These are phyloP conservation scores for Saprolegnia parasitica DNA, from an alignment of 352 stramenopile species.

Conservation along the genomic window DNA sequence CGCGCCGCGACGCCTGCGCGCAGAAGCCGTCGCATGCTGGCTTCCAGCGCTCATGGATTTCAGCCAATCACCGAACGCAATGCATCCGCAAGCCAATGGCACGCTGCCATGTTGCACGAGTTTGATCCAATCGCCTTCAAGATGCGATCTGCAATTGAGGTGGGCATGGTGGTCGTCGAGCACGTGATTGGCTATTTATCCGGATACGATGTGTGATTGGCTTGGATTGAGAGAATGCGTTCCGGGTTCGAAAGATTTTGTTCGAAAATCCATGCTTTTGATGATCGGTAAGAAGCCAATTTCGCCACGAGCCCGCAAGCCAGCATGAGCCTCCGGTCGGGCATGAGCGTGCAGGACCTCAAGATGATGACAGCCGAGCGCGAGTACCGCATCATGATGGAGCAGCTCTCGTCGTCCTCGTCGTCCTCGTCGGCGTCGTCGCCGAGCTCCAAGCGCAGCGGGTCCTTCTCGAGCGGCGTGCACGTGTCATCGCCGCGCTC, in stretches of 20 bases:
- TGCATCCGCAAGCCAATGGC: no score
- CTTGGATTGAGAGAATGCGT: background rate
- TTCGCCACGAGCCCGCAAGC: background rate
- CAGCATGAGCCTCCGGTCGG: conserved; percentile 45
- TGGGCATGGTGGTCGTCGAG: no score
- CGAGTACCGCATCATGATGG: conserved; percentile 53
- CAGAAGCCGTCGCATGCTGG: no score
- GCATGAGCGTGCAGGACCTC: conserved; percentile 81
- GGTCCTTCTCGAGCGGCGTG: background rate
- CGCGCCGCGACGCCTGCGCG: no score
- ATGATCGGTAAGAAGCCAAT: background rate
- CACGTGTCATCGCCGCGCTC: conserved; percentile 34
- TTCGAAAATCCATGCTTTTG: background rate
- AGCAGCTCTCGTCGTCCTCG: conserved; percentile 38
- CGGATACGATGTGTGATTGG: background rate
- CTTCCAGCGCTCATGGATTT: background rate
- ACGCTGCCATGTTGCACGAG: background rate
- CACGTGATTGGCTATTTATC: no score
- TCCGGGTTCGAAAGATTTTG: background rate
- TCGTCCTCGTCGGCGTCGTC: conserved; percentile 31
- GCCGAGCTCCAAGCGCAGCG: conserved; percentile 18
- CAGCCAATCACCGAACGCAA: background rate
- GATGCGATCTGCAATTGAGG: no score
- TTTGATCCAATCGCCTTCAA: no score
- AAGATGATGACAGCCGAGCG: conserved; percentile 80